These are phyloP conservation scores for Penicillium vulpinum DNA, from an alignment of 2,329 filamentous ascomycete genomes.

Conservation along the genomic window DNA sequence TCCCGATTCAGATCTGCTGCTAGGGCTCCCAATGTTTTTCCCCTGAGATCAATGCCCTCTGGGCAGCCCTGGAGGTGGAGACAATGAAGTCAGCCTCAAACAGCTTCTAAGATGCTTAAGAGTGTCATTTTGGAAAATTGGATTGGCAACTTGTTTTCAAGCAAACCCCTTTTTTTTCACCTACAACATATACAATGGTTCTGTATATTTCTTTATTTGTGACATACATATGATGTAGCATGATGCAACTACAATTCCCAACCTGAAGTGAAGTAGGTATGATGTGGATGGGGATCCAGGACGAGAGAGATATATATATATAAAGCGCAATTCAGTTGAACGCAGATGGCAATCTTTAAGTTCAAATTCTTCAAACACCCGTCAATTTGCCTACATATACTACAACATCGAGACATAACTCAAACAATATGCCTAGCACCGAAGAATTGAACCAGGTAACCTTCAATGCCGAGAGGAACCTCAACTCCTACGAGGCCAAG, in stretches of 20 bases:
- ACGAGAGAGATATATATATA: slow-evolving; percentile 8
- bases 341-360: neutral
- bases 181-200: neutral
- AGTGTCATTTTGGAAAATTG: slow-evolving; percentile 7
- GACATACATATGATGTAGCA: slow-evolving; percentile 39
- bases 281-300: neutral
- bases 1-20: slow-evolving; percentile 9
- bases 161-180: neutral
- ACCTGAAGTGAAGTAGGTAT: neutral
- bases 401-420: neutral
- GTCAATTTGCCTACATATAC: neutral
- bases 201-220: slow-evolving; percentile 5
- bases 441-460: slow-evolving; percentile 31
- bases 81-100: slow-evolving; percentile 24
- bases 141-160: slow-evolving; percentile 11
- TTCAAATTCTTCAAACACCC: neutral
- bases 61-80: slow-evolving; percentile 13
- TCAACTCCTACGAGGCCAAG: slow-evolving; percentile 44
- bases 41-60: too few relatives aligned
- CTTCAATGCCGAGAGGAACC: slow-evolving; percentile 40
- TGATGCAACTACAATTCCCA: slow-evolving; percentile 29
- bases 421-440: slow-evolving; percentile 23
- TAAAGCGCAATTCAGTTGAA: neutral
- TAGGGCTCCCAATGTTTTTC: slow-evolving; percentile 23
- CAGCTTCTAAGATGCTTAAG: neutral